A percentile compares a stretch with the other conserved stretches of the same genome.
These are phyloP conservation scores for Vigna mungo DNA, from an alignment of 306 rosid species.

Conservation along the genomic window DNA sequence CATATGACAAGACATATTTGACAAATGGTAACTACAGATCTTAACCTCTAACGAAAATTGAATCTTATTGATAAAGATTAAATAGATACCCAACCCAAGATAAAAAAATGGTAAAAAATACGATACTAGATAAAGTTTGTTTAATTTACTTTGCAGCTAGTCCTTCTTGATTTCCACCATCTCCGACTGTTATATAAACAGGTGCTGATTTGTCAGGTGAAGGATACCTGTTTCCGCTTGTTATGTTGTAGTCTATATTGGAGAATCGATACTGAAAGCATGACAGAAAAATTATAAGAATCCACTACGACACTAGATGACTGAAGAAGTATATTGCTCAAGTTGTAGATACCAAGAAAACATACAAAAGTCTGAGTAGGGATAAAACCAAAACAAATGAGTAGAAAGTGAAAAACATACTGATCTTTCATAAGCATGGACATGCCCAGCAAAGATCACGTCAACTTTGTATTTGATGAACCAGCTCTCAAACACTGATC, in stretches of 20 bases:
- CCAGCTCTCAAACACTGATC: conserved; percentile 84
- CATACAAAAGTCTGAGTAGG: conserved; percentile 25
- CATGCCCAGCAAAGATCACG: conserved; percentile 93
- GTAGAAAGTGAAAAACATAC: conserved; percentile 56
- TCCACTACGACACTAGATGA: conserved; percentile 26
- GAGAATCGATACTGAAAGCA: conserved; percentile 82
- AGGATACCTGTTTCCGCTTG: conserved; percentile 70
- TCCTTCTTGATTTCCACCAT: conserved; percentile 99
- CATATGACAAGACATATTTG: neutral
- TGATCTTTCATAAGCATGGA: conserved; percentile 99
- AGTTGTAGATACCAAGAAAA: conserved; percentile 20
- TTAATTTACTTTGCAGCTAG: conserved; percentile 80
- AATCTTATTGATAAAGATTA: conserved; percentile 1
- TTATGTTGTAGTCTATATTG: conserved; percentile 70
- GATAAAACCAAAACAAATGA: conserved; percentile 23
- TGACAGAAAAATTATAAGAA: conserved; percentile 34
- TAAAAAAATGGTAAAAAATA: conserved; percentile 9
- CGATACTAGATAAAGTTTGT: neutral
- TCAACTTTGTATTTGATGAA: conserved; percentile 82
- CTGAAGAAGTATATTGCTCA: conserved; percentile 32
- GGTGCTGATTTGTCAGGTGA: conserved; percentile 86
- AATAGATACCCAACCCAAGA: conserved; percentile 11
- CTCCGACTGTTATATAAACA: conserved; percentile 94
- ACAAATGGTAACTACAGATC: conserved; percentile 14
- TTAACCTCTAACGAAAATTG: neutral